phyloP scores from a whole-genome alignment of 2,329 filamentous ascomycete species.

The Blastomyces silverae region DNA sequence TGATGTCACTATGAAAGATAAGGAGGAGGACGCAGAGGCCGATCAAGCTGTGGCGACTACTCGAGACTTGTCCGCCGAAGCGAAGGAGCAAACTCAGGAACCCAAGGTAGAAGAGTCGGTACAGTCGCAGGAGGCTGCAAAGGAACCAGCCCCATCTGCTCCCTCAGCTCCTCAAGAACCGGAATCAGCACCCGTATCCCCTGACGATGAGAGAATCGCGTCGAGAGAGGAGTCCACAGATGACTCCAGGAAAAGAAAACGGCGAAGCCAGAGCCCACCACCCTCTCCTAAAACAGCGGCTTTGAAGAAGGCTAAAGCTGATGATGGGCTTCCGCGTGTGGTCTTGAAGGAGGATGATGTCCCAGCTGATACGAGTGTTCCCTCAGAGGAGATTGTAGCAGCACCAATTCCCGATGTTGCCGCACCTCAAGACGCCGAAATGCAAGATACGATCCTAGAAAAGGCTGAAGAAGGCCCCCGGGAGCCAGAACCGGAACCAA shows the following conservation, averaged over 20 bases:
- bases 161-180: conserved; percentile 25
- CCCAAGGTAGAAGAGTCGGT: neutral
- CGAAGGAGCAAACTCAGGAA: conserved; percentile 9
- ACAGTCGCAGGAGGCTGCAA: conserved; percentile 14
- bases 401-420: neutral
- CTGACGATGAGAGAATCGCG: conserved; percentile 28
- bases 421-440: neutral
- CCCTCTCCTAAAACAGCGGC: conserved; percentile 49
- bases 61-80: neutral
- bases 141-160: conserved; percentile 6
- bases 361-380: neutral
- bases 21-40: neutral
- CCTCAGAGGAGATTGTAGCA: neutral
- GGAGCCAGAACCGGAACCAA: conserved; percentile 8
- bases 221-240: conserved; percentile 36
- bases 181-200: conserved; percentile 18
- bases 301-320: conserved; percentile 51
- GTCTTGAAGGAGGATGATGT: conserved; percentile 31
- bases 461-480: conserved; percentile 10
- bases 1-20: neutral
- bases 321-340: conserved; percentile 27
- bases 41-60: neutral
- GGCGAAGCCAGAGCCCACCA: conserved; percentile 57
- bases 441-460: conserved; percentile 13
- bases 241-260: conserved; percentile 60